Evolutionary conservation across 164 flowering plant species (phyloP), one percentile per base, ranked within the genome.

Genomic region (Tetracentron sinense): DNA sequence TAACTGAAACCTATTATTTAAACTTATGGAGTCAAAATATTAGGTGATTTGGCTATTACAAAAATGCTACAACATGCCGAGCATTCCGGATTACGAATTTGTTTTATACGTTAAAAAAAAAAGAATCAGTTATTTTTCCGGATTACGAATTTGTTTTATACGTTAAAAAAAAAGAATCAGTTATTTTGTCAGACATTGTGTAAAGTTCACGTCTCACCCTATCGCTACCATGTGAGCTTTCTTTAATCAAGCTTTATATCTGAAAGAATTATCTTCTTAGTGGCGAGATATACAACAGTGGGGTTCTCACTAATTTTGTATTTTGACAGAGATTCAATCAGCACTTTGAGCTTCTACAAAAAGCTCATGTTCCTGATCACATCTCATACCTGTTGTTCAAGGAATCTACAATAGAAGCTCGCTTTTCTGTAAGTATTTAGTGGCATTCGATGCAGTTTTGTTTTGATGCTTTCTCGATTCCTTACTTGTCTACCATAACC

Each of bases 281-380:
- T 8, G 11, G n/a, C n/a, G n/a, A n/a, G n/a, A n/a, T n/a, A n/a
- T n/a, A 38, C 44, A 8, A 4, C 38, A 33, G 4, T 33, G 38
- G 14, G 4, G 14, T 38, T 38, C 44, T 4, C 15, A 38, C 8
- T 3, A 8, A 35, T 25, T 29, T 66, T 21, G 27, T 35, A n/a
- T 27, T 59, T 56, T 61, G 31, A 33, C 87, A 92, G 99, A 85
- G 81, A 78, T 95, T 95, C 68, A 62, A 76, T 59, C 99, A 95
- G 73, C 97, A 90, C 76, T 95, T 95, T 76, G 97, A 92, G 73
- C 96, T 88, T 58, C 82, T 95, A 53, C 96, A 81, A 51, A 92
- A 82, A 70, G 96, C 96, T 51, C 81, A 80, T 63, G 72, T 95
- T 62, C 99, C 99, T 17, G 92, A 86, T 59, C 79, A 81, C 23